Evolutionary conservation across 1,139 yeast species (phyloP), one percentile per base, ranked within the genome.

Genomic region (Citeromyces hawaiiensis): DNA sequence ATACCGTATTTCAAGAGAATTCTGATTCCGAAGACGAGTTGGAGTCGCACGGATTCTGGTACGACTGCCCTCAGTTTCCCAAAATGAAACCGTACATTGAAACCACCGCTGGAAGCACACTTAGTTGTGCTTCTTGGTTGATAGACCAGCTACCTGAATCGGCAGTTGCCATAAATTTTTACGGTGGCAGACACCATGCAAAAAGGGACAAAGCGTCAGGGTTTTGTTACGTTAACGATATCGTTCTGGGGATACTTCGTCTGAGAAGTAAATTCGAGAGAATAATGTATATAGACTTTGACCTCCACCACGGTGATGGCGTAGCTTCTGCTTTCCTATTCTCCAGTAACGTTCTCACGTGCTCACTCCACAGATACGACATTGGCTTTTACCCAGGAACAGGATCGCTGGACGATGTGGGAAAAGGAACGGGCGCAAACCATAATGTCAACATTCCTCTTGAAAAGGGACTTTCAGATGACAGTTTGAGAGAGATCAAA

Each of bases 161-260:
- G 27, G 98, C 91, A 55, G 85, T 91, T 42, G 98, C 98, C 30
- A 86, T 91, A 48, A 91, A 91, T 58, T 91, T 96, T 91, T 81
- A 94, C 13, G 98, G 98, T 36, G 98, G 98, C 1, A 66, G 91
- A 38, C 98, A 91, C 58, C 98, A 91, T 56, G 97, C 98, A 6
- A 91, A 91, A 54, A 91, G 91, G 57, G 79, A 74, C 43, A 95
- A 85, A 53, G 96, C 97, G 3, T 76, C 88, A 35, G 98, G 98
- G 16, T 91, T 91, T 53, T 91, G 98, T 56, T 91, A 88, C 54
- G 83, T 87, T 39, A 91, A 91, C 57, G 98, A 91, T 59, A 91
- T 91, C 48, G 98, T 88, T 1, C 63, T 91, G 43, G 86, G 94
- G 30, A 85, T 88, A 32, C 61, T 91, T 42, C 85, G 88, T 51